Conservation (phyloP, 2,329 filamentous ascomycete species). For the Cercospora zeina region DNA sequence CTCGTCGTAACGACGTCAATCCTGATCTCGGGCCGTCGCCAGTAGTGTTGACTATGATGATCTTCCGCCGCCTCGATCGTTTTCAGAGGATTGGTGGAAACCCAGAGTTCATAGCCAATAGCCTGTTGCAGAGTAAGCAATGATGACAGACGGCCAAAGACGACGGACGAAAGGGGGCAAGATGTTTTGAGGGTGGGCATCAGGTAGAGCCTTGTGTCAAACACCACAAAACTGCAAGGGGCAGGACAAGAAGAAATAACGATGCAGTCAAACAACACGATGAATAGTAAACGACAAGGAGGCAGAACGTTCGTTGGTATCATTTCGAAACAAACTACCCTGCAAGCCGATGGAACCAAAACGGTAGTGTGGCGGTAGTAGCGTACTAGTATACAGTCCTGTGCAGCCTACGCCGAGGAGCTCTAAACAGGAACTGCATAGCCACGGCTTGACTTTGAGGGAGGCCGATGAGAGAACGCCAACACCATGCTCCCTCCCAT, state of each 20-base stretch:
- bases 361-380: conserved; percentile 1
- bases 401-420: conserved; percentile 16
- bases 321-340: conserved; percentile 24
- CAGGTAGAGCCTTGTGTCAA: not conserved
- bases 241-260: not conserved
- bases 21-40: too few species aligned
- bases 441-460: conserved; percentile 4
- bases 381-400: conserved; percentile 17
- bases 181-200: not conserved
- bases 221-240: not conserved
- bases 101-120: too few species aligned
- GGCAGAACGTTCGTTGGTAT: conserved; percentile 24
- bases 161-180: not conserved
- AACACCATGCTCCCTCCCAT: conserved; percentile 14
- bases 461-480: conserved; percentile 13
- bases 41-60: too few species aligned
- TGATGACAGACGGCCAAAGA: too few species aligned
- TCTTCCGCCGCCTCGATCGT: too few species aligned
- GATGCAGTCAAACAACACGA: not conserved
- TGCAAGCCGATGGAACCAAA: conserved; percentile 10
- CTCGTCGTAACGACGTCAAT: too few species aligned
- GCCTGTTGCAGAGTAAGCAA: too few species aligned
- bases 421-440: conserved; percentile 20
- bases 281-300: conserved; percentile 6
- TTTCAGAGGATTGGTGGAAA: too few species aligned